phyloP scores from a whole-genome alignment of 176 grass and related monocot genomes.

The Hsuehochloa calcarea region DNA sequence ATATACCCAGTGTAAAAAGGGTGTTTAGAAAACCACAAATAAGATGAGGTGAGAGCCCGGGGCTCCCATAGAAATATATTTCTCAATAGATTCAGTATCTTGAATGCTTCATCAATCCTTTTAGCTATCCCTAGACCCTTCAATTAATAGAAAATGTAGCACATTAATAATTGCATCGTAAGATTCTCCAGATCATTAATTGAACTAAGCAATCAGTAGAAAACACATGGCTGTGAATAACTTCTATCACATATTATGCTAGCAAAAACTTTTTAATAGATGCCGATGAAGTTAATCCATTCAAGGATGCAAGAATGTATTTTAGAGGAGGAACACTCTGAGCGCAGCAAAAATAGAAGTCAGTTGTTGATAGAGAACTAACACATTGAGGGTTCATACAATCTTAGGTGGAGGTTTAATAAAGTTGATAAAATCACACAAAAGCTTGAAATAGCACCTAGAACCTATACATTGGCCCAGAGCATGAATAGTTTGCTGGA shows the following conservation, averaged over 20 bases:
- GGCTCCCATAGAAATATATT: constrained; percentile 57
- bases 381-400: background rate
- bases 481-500: background rate
- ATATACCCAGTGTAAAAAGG: constrained; percentile 37
- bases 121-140: constrained; percentile 85
- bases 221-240: background rate
- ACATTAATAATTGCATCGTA: background rate
- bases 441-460: background rate
- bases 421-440: background rate
- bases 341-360: constrained; percentile 1
- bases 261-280: background rate
- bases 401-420: background rate
- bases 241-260: background rate
- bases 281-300: background rate
- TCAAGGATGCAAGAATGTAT: background rate
- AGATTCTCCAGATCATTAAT: constrained; percentile 5
- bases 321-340: background rate
- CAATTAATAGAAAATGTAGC: constrained; percentile 27
- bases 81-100: constrained; percentile 73
- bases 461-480: background rate
- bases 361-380: background rate
- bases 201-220: background rate
- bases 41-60: constrained; percentile 60
- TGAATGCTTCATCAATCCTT: constrained; percentile 85
- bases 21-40: constrained; percentile 83